These are phyloP conservation scores for Plasmodium gonderi DNA, from an alignment of 169 alveolate genomes.

Conservation along the genomic window DNA sequence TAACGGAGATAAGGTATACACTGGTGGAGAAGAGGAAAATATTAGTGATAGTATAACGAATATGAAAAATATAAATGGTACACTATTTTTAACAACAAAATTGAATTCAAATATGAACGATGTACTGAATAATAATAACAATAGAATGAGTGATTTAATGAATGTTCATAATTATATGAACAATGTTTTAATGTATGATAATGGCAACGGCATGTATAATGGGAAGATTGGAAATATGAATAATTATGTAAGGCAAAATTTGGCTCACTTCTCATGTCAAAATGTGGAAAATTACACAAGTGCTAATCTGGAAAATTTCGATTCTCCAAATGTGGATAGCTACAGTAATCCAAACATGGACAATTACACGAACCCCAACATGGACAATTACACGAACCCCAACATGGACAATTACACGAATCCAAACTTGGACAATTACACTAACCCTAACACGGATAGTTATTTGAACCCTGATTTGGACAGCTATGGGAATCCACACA, in stretches of 20 bases:
- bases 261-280: neutral
- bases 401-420: neutral
- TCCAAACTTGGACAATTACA: neutral
- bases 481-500: neutral
- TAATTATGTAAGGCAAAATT: neutral
- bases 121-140: neutral
- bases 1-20: neutral
- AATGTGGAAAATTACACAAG: conserved; percentile 1
- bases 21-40: neutral
- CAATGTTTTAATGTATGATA: conserved; percentile 20
- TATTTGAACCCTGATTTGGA: neutral
- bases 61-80: neutral
- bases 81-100: neutral
- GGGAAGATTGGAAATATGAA: conserved; percentile 1
- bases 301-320: neutral
- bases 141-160: neutral
- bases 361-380: neutral
- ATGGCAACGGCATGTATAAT: neutral
- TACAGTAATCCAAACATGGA: neutral
- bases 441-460: neutral
- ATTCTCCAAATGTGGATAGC: neutral
- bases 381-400: neutral
- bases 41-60: neutral
- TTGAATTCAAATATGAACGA: neutral
- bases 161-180: neutral